A percentile compares a stretch with the other conserved stretches of the same genome.
Conservation (phyloP, 768 basidiomycete genomes). For the Hericium rajendrae region DNA sequence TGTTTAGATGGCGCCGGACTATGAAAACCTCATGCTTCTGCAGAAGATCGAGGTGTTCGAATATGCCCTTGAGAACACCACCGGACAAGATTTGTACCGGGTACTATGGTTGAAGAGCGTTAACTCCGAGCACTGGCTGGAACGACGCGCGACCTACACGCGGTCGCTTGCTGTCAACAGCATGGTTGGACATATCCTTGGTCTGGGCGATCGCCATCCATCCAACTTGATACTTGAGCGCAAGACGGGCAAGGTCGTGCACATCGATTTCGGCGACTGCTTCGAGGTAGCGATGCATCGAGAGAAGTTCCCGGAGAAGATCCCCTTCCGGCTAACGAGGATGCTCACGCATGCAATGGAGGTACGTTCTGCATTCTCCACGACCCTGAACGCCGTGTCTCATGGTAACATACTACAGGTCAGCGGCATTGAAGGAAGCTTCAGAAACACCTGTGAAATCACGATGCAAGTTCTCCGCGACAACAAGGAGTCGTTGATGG, state of each 20-base stretch:
- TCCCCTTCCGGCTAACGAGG: constrained; percentile 94
- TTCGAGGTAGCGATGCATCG: constrained; percentile 97
- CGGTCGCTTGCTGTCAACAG: constrained; percentile 93
- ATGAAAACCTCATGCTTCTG: constrained; percentile 85
- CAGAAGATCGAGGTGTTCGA: constrained; percentile 99
- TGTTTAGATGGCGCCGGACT: constrained; percentile 95
- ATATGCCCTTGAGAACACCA: constrained; percentile 96
- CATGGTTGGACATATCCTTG: constrained; percentile 98
- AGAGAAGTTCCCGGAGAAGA: constrained; percentile 98
- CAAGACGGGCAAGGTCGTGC: constrained; percentile 88
- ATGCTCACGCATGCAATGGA: constrained; percentile 99
- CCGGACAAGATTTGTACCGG: constrained; percentile 93
- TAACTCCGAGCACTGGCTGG: constrained; percentile 97
- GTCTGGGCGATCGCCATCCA: constrained; percentile 95
- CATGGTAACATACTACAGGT: constrained; percentile 39
- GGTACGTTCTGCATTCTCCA: constrained; percentile 32
- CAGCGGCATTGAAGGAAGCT: constrained; percentile 96
- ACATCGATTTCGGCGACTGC: constrained; percentile 97
- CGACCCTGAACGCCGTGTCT: not conserved
- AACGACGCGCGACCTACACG: constrained; percentile 91
- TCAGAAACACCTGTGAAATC: constrained; percentile 90
- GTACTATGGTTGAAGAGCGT: constrained; percentile 93
- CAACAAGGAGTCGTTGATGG: constrained; percentile 99
- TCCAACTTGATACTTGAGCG: constrained; percentile 91
- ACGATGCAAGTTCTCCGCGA: constrained; percentile 95